Evolutionary conservation across 2,329 filamentous ascomycete genomes (phyloP), one percentile per base, ranked within the genome.

Genomic region (Dactylellina parvicollis): DNA sequence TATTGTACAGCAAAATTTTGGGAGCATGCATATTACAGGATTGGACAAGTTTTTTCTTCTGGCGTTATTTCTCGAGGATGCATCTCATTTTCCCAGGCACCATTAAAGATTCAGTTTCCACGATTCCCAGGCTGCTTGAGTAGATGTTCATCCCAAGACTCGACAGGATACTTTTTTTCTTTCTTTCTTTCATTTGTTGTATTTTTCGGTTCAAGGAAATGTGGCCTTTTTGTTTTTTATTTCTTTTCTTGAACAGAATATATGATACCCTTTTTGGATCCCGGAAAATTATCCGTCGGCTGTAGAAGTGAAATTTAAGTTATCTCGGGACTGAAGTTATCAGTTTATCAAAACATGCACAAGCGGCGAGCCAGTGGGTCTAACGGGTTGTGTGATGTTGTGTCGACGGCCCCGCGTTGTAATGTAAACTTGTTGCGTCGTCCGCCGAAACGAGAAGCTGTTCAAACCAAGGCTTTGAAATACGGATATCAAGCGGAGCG

Each of bases 61-160:
- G 49, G 49, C 62, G 62, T 36, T 34, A 18, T 57, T 57, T 67
- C 62, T 67, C 52, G 62, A 44, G 36, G 62, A 44, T 67, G 52
- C 44, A 67, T 67, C 62, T 67, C 52, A 36, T 67, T 47, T 66
- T 67, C 62, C 52, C 52, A 67, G 38, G 62, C 61, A 66, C 61
- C 61, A 32, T 42, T 20, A 54, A 34, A 20, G 3, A 8, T 14
- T 26, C 18, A 14, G 20, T 22, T 34, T 54, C 59, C 40, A 44
- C 59, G 59, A 54, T 64, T 16, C 30, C 24, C 30, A 36, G 62
- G 38, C 34, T 52, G 30, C 28, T 32, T 54, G 49, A 54, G 49
- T 38, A 54, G 49, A 54, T 54, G 30, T 38, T n/a, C n/a, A 22
- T 54, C 49, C 49, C 38, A 26, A 26, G 49, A 54, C 16, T 52